Conservation (phyloP, 306 rosid species). For the Vigna mungo region DNA sequence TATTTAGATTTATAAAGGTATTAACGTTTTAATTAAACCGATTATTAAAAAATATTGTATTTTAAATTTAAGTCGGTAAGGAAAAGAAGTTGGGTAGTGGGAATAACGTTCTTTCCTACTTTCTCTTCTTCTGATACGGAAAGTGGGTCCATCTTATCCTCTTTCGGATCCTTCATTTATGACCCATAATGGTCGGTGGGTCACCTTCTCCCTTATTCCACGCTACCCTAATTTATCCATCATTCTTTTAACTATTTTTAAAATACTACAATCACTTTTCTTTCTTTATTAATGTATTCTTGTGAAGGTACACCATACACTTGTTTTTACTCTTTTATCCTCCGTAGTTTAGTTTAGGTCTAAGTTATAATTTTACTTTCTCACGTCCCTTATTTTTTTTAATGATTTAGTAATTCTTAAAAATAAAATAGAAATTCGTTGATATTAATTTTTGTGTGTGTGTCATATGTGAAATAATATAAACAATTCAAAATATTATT, state of each 20-base stretch:
- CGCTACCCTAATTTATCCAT: constrained; percentile 10
- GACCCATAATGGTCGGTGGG: constrained; percentile 39
- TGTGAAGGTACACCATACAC: not conserved
- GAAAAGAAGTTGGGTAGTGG: not conserved
- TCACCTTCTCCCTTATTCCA: not conserved
- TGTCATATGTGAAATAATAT: too few species aligned
- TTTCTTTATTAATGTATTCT: not conserved
- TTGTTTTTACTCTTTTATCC: not conserved
- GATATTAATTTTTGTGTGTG: too few species aligned
- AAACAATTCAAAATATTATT: too few species aligned
- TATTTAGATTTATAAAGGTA: too few species aligned
- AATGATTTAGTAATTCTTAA: too few species aligned
- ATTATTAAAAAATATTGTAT: not conserved
- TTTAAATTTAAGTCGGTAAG: not conserved
- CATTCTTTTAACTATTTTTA: not conserved
- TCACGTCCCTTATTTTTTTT: too few species aligned
- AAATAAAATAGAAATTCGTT: too few species aligned
- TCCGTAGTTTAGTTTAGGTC: not conserved
- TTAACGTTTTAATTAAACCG: too few species aligned
- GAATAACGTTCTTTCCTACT: constrained; percentile 17
- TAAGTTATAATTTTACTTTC: too few species aligned
- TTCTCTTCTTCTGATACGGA: not conserved
- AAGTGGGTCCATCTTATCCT: constrained; percentile 30
- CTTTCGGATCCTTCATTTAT: not conserved
- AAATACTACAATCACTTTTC: not conserved